Evolutionary conservation across 2,329 filamentous ascomycete genomes (phyloP), one percentile per base, ranked within the genome.

Genomic region (Fusarium sambucinum): DNA sequence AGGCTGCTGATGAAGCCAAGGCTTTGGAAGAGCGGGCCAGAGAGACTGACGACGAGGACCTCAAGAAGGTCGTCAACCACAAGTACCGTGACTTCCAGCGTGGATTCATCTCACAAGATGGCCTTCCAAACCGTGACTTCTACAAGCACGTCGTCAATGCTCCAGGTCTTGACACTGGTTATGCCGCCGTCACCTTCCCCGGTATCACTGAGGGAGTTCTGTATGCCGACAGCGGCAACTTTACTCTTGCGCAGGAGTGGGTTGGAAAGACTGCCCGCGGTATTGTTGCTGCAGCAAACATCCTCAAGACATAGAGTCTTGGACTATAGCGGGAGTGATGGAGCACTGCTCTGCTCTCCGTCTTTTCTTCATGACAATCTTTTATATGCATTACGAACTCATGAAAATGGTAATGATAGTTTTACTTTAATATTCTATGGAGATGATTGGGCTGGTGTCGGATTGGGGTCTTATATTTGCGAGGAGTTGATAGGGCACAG

Each of bases 121-220:
- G 83, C 0, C 74, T 85, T 4, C 82, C 83, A 0, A 69, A 77
- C 41, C 77, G 83, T 25, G 79, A 82, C 47, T 84, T 83, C 40
- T 85, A 79, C 66, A 80, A 77, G 60, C 80, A 85, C 29, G 80
- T 84, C 0, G 80, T 84, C 1, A 83, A 81, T 9, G 83, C 83
- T 0, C 83, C 83, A 0, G 83, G 83, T 0, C 54, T 82, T 1
- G 83, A 84, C 42, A 85, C 83, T 1, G 74, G 83, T 35, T 85
- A 82, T 23, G 77, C 78, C 0, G 77, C 79, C 6, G 79, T 78
- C 1, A 77, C 80, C 0, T 81, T 81, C 56, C 80, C 88, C 14
- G 89, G 89, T 23, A 87, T 92, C 71, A 89, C 89, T 76, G 89
- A 90, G 6, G 91, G 90, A 55, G 85, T 89, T 1, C 85, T 89